Evolutionary conservation across 2,329 filamentous ascomycete genomes (phyloP), one percentile per base, ranked within the genome.

Genomic region (Cordyceps cicadae): DNA sequence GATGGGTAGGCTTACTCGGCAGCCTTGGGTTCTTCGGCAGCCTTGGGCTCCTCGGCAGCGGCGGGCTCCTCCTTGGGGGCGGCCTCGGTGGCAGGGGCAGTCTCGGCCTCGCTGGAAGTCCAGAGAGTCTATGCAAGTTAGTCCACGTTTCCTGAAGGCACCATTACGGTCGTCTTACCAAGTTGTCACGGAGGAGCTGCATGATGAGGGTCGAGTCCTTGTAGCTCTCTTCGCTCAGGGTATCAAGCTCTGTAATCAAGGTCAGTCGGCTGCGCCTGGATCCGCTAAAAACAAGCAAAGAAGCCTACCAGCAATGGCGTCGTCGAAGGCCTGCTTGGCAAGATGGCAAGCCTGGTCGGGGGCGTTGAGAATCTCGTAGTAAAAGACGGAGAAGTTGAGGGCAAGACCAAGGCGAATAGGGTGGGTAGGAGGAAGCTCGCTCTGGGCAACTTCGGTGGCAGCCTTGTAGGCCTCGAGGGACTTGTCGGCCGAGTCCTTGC

Each of bases 281-380:
- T 51, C 15, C 17, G 29, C 21, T 14, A 19, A 8, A 11, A 32
- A 32, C 5, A 2, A 3, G n/a, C 11, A 11, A n/a, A 17, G 43
- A 32, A 15, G 19, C 74, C 66, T 70, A 83, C 80, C 80, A 71
- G 92, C 92, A 85, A 97, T 97, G 68, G 93, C 93, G 79, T 97
- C 93, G 75, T 97, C 93, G 73, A 97, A 97, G 55, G 94, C 93
- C 83, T 97, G 93, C 87, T 97, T 97, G 79, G 93, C 93, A 69
- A 97, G 87, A 78, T 96, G 92, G 87, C 93, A 97, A 74, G 92
- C 93, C 81, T 95, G 93, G 77, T 97, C 94, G 66, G 93, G 93
- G 49, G 93, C 92, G 84, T 97, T 99, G 72, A 97, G 84, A 76
- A 97, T 99, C 87, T 99, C 94, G 78, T 99, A 99, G 88, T 97